These are phyloP conservation scores for Colletotrichum costaricense DNA, from an alignment of 2,329 filamentous ascomycete genomes.

Conservation along the genomic window DNA sequence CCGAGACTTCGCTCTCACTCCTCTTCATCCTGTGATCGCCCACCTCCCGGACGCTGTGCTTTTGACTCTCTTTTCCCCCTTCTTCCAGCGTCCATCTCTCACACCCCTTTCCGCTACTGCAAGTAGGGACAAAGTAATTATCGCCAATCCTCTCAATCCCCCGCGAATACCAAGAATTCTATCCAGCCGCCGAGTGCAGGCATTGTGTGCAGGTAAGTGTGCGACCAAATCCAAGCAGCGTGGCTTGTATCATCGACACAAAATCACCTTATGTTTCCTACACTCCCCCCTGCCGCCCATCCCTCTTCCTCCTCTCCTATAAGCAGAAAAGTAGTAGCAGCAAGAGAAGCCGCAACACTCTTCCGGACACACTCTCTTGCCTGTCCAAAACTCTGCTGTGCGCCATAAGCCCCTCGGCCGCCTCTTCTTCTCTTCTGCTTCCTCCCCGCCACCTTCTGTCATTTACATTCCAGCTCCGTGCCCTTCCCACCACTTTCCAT, in stretches of 20 bases:
- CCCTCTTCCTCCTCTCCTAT: slow-evolving; percentile 24
- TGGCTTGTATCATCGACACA: slow-evolving; percentile 54
- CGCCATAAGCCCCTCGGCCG: slow-evolving; percentile 17
- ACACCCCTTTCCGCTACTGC: slow-evolving; percentile 26
- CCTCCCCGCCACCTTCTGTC: slow-evolving; percentile 38
- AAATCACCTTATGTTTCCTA: slow-evolving; percentile 43
- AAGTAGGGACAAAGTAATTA: slow-evolving; percentile 29
- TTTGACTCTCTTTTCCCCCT: slow-evolving; percentile 18
- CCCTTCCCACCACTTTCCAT: slow-evolving; percentile 33
- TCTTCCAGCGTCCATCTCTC: slow-evolving; percentile 2
- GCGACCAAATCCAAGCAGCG: neutral
- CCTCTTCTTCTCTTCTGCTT: slow-evolving; percentile 43
- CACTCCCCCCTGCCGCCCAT: slow-evolving; percentile 41
- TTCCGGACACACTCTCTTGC: slow-evolving; percentile 17
- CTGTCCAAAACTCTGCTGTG: slow-evolving; percentile 41
- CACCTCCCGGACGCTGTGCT: slow-evolving; percentile 22
- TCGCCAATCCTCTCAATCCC: neutral
- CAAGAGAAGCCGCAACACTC: neutral
- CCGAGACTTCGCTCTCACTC: slow-evolving; percentile 27
- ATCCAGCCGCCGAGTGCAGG: slow-evolving; percentile 36
- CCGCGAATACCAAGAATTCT: slow-evolving; percentile 28
- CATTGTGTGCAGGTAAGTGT: slow-evolving; percentile 36
- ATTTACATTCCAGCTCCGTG: slow-evolving; percentile 34
- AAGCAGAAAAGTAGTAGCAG: neutral
- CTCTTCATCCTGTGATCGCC: slow-evolving; percentile 33